Evolutionary conservation across 2,329 filamentous ascomycete species (phyloP).

Genomic region (Verticillium klebahnii): DNA sequence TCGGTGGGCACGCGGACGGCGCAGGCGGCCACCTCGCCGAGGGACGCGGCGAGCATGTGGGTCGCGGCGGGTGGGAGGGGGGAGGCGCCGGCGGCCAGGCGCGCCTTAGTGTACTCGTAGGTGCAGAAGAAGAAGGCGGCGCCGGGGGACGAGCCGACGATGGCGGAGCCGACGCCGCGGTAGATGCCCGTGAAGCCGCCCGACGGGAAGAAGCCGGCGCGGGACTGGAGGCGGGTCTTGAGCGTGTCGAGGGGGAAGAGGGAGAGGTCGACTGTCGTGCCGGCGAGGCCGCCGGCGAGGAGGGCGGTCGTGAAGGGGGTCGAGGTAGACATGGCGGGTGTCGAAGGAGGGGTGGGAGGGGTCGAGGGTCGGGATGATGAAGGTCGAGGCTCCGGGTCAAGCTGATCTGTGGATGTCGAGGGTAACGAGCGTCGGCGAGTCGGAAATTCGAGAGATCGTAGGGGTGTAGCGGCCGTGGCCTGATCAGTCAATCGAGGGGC

Average conservation of each 20-base stretch:
- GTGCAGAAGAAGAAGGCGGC: slow-evolving; percentile 97
- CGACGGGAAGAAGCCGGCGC: slow-evolving; percentile 68
- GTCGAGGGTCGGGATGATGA: background rate
- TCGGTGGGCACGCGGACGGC: slow-evolving; percentile 91
- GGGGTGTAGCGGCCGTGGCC: background rate
- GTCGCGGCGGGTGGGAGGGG: slow-evolving; percentile 19
- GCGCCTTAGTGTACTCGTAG: slow-evolving; percentile 71
- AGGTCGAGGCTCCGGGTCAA: background rate
- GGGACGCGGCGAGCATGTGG: slow-evolving; percentile 80
- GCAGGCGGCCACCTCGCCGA: slow-evolving; percentile 90
- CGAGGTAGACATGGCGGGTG: slow-evolving; percentile 17
- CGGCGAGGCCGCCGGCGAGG: slow-evolving; percentile 82
- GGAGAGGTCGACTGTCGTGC: slow-evolving; percentile 92
- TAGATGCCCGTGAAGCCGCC: slow-evolving; percentile 93
- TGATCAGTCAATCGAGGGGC: background rate
- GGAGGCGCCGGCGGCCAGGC: slow-evolving; percentile 28
- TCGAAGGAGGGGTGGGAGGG: slow-evolving; percentile 2
- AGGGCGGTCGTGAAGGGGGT: slow-evolving; percentile 57
- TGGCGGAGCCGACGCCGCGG: slow-evolving; percentile 80
- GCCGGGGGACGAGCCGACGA: slow-evolving; percentile 88
- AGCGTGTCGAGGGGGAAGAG: slow-evolving; percentile 98
- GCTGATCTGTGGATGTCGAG: background rate
- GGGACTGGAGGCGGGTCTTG: slow-evolving; percentile 93
- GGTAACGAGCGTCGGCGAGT: slow-evolving; percentile 1
- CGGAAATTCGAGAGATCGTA: background rate